Conservation (phyloP, 306 rosid genomes). For the Pterocarpus macrocarpus region DNA sequence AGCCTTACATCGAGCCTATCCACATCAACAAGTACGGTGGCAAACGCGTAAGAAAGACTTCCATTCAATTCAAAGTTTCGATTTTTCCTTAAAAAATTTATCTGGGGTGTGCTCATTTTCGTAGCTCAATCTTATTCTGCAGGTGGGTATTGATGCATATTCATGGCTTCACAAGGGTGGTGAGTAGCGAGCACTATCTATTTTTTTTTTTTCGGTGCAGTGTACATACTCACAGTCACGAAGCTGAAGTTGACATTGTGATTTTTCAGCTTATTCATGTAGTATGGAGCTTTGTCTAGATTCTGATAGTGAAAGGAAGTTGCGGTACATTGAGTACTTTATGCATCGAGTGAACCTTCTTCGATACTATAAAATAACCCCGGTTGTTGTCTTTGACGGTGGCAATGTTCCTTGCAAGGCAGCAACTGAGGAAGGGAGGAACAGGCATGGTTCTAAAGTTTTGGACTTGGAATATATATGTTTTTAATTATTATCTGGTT, state of each 20-base stretch:
- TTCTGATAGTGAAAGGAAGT: constrained; percentile 68
- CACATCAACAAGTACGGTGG: constrained; percentile 84
- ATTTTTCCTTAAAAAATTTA: constrained; percentile 18
- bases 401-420: constrained; percentile 61
- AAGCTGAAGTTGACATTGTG: constrained; percentile 31
- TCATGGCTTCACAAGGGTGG: constrained; percentile 99
- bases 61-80: constrained; percentile 27
- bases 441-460: constrained; percentile 38
- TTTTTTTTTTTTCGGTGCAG: neutral
- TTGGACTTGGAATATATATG: neutral
- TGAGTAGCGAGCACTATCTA: constrained; percentile 28
- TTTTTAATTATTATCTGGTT: neutral
- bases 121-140: constrained; percentile 8
- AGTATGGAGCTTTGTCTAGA: constrained; percentile 91
- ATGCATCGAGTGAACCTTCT: constrained; percentile 66
- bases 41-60: constrained; percentile 64
- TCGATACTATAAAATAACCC: constrained; percentile 55
- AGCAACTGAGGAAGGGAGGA: constrained; percentile 57
- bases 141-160: constrained; percentile 98
- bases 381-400: constrained; percentile 65
- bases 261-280: constrained; percentile 86
- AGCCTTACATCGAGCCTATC: constrained; percentile 72
- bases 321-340: constrained; percentile 79
- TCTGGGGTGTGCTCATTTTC: constrained; percentile 1
- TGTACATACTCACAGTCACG: neutral